phyloP scores from a whole-genome alignment of 75 land plant genomes.

The Larix kaempferi region DNA sequence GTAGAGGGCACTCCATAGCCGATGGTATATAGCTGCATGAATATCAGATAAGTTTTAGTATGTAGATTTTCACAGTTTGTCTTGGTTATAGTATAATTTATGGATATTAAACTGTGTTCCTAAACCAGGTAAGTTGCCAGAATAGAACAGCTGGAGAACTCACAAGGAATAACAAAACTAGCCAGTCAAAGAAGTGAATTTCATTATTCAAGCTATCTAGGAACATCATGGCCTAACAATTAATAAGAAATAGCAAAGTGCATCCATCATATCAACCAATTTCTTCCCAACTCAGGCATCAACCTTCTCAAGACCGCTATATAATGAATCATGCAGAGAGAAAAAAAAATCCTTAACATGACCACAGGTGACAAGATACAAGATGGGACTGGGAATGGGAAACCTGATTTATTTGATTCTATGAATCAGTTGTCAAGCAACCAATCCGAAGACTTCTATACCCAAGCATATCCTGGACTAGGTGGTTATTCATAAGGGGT shows the following conservation, averaged over 20 bases:
- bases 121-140: neutral
- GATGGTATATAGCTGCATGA: conserved; percentile 81
- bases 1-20: conserved; percentile 80
- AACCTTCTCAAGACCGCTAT: neutral
- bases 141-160: neutral
- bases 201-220: neutral
- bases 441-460: neutral
- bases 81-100: no score
- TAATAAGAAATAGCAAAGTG: neutral
- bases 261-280: neutral
- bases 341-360: neutral
- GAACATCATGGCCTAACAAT: neutral
- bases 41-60: neutral
- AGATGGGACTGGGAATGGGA: neutral
- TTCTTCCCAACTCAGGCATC: neutral
- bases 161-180: neutral
- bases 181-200: neutral
- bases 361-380: neutral
- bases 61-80: neutral
- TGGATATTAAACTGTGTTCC: no score
- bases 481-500: neutral
- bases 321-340: neutral
- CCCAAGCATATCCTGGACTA: neutral
- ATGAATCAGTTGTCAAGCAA: neutral
- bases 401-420: neutral